These are phyloP conservation scores for Microthlaspi erraticum DNA, from an alignment of 345 rosid genomes.

Conservation along the genomic window DNA sequence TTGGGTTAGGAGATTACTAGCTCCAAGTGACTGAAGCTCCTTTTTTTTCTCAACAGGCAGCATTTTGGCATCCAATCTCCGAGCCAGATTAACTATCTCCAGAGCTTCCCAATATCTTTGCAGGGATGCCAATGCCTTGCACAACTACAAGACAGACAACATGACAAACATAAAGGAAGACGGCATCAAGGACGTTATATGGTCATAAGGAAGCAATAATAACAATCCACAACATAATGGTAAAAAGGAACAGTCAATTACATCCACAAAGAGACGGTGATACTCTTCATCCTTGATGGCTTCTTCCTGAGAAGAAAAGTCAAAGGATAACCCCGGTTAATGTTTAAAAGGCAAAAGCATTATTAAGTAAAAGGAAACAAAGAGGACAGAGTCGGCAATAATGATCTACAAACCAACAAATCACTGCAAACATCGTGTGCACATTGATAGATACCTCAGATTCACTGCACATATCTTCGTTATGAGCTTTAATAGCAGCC, in stretches of 20 bases:
- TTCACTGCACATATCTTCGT: conserved; percentile 69
- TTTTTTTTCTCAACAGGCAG: conserved; percentile 57
- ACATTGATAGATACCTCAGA: conserved; percentile 54
- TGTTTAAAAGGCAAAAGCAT: conserved; percentile 20
- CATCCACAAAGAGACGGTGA: conserved; percentile 79
- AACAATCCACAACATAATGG: conserved; percentile 12
- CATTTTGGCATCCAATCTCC: conserved; percentile 53
- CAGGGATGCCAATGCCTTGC: conserved; percentile 79
- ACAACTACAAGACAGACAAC: conserved; percentile 60
- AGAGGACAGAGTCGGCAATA: neutral
- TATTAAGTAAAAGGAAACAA: conserved; percentile 20
- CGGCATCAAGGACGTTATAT: conserved; percentile 49
- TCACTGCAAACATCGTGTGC: neutral
- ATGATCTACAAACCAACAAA: conserved; percentile 7
- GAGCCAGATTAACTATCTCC: conserved; percentile 65
- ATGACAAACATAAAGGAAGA: conserved; percentile 38
- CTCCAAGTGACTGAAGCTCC: conserved; percentile 86
- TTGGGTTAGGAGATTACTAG: conserved; percentile 59
- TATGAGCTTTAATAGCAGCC: conserved; percentile 64
- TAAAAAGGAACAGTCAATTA: conserved; percentile 43
- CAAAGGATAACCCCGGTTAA: conserved; percentile 22
- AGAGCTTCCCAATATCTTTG: conserved; percentile 81
- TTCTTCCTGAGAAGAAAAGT: conserved; percentile 37
- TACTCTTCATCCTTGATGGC: conserved; percentile 70
- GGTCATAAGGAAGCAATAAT: conserved; percentile 27